Conservation (phyloP, 768 basidiomycete species). For the Suillus spraguei region DNA sequence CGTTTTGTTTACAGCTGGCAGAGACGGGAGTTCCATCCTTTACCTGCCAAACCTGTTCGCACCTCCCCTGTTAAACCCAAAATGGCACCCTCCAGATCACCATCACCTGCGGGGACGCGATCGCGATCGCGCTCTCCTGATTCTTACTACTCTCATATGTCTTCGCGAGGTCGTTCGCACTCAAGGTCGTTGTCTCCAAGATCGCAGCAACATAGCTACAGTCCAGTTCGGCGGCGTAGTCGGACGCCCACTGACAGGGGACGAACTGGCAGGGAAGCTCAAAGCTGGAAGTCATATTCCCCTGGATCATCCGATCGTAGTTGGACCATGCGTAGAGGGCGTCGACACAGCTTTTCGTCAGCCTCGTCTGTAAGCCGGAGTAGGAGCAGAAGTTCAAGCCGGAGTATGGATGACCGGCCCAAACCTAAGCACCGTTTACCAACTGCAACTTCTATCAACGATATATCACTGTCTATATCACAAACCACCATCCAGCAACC, state of each 20-base stretch:
- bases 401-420: slow-evolving; percentile 53
- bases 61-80: slow-evolving; percentile 41
- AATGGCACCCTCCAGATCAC: slow-evolving; percentile 29
- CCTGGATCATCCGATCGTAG: slow-evolving; percentile 47
- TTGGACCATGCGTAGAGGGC: slow-evolving; percentile 32
- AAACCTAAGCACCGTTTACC: slow-evolving; percentile 70
- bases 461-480: slow-evolving; percentile 33
- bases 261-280: slow-evolving; percentile 31
- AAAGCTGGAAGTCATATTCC: slow-evolving; percentile 35
- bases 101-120: slow-evolving; percentile 43
- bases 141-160: slow-evolving; percentile 65
- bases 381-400: slow-evolving; percentile 53
- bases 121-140: slow-evolving; percentile 61
- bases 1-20: slow-evolving; percentile 56
- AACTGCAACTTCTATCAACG: slow-evolving; percentile 41
- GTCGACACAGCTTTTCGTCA: slow-evolving; percentile 52
- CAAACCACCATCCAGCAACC: slow-evolving; percentile 31
- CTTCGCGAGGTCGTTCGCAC: slow-evolving; percentile 65
- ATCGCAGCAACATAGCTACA: slow-evolving; percentile 55
- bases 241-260: slow-evolving; percentile 52
- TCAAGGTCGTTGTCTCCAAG: slow-evolving; percentile 63
- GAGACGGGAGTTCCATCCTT: slow-evolving; percentile 51
- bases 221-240: slow-evolving; percentile 47
- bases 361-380: slow-evolving; percentile 57
- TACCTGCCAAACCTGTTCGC: slow-evolving; percentile 41